Conservation (phyloP, 139 green algal genomes). For the Edaphochlamys debaryana region DNA sequence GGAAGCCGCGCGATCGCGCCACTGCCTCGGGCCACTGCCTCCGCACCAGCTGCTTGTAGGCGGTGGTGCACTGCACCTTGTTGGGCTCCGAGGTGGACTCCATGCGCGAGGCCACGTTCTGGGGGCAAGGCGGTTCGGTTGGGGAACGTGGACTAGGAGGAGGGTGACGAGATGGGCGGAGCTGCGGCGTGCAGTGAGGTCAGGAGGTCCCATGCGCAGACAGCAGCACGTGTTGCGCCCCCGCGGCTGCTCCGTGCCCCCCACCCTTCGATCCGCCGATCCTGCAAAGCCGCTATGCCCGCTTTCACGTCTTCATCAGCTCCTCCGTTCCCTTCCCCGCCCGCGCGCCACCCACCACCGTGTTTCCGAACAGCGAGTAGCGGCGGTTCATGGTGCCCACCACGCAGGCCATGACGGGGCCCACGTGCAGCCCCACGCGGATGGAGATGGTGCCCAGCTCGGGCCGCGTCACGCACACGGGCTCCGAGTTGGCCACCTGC, state of each 20-base stretch:
- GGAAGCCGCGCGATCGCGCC: conserved; percentile 4
- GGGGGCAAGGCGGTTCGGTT: background rate
- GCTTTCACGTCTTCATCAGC: background rate
- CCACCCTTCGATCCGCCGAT: too few species aligned
- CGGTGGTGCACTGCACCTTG: conserved; percentile 25
- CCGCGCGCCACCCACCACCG: background rate
- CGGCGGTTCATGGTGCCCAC: conserved; percentile 38
- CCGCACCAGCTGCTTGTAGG: background rate
- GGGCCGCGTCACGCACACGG: background rate
- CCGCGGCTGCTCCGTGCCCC: too few species aligned
- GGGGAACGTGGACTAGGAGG: too few species aligned
- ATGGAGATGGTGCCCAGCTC: conserved; percentile 38
- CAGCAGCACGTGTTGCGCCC: too few species aligned
- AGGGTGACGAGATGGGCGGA: too few species aligned
- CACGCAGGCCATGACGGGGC: conserved; percentile 24
- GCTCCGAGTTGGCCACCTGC: background rate
- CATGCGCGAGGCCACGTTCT: conserved; percentile 37
- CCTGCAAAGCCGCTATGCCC: too few species aligned
- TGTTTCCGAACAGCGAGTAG: conserved; percentile 37
- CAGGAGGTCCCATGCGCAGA: too few species aligned
- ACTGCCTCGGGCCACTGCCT: conserved; percentile 19
- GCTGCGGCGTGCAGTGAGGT: too few species aligned
- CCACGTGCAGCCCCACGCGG: conserved; percentile 40
- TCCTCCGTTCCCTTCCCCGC: background rate
- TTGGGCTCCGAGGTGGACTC: conserved; percentile 8